Evolutionary conservation across 495 filamentous ascomycete genomes (phyloP), one percentile per base, ranked within the genome.

Genomic region (Podospora tetraspora): DNA sequence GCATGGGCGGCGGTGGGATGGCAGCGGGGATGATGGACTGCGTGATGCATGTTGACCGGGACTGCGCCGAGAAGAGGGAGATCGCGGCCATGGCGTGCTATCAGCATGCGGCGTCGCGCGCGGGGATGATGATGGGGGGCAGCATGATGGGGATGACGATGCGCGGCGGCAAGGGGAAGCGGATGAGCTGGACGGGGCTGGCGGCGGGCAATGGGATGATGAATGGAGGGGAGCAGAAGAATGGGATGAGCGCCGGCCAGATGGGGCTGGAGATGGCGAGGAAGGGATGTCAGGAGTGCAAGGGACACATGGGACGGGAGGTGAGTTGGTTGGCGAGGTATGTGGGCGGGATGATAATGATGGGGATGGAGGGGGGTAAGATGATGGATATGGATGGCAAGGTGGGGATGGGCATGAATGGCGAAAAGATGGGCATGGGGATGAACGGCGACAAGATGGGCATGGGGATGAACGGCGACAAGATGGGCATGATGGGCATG

Each of bases 11-110:
- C 1, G 32, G 12, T 34, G 16, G 7, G 13, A 6, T 21, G 16
- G 30, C 59, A 62, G 66, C 59, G 64, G 66, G 67, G 57, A 56
- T 67, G 16, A 57, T 79, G 16, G 75, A 76, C 61, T 61, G 56
- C 30, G 64, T 69, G 59, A 70, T 79, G 71, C 70, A 64, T 22
- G 71, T 81, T 21, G 78, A 81, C 62, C 70, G 72, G 24, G 74
- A 79, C 62, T 70, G 74, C 59, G 77, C 76, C 57, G 79, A 81
- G 69, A 78, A 79, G 73, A 73, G 77, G 61, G 79, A 81, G 70
- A 73, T 79, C 21, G 74, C 76, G 1, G 77, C 78, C 65, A 76
- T 80, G 61, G 63, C 69, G 10, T 73, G 72, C 57, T 74, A 74
- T 70, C 71, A 76, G 6, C 32, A 57, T 7, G 21, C 43, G 23